Conservation (phyloP, 2,329 filamentous ascomycete species). For the Talaromyces sp. region DNA sequence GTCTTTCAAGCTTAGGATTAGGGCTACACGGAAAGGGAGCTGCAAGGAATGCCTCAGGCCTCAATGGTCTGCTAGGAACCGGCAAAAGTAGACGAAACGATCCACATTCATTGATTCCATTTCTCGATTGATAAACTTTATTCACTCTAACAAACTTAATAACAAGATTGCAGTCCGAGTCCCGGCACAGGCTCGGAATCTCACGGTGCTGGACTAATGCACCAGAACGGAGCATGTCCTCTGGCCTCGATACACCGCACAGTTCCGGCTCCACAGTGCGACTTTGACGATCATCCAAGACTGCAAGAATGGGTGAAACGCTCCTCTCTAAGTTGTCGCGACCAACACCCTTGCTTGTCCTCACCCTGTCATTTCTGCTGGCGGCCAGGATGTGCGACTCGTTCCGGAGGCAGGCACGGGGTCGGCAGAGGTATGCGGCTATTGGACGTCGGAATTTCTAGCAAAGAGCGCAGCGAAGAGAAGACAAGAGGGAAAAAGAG, state of each 20-base stretch:
- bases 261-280: neutral
- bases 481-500: neutral
- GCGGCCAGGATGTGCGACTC: neutral
- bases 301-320: neutral
- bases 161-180: neutral
- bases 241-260: neutral
- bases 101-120: neutral
- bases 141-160: neutral
- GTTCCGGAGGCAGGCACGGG: neutral
- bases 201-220: neutral
- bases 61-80: neutral
- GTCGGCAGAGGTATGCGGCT: constrained; percentile 3
- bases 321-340: neutral
- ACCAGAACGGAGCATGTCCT: neutral
- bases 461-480: neutral
- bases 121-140: neutral
- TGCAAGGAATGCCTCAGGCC: neutral
- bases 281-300: constrained; percentile 1
- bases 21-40: neutral
- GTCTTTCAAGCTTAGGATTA: neutral
- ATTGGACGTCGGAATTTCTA: neutral
- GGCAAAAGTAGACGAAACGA: neutral
- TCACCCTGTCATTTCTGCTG: neutral
- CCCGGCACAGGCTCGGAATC: neutral
- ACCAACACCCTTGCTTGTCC: constrained; percentile 3